Evolutionary conservation across 345 rosid genomes (phyloP).

Genomic region (Syzygium aqueum): DNA sequence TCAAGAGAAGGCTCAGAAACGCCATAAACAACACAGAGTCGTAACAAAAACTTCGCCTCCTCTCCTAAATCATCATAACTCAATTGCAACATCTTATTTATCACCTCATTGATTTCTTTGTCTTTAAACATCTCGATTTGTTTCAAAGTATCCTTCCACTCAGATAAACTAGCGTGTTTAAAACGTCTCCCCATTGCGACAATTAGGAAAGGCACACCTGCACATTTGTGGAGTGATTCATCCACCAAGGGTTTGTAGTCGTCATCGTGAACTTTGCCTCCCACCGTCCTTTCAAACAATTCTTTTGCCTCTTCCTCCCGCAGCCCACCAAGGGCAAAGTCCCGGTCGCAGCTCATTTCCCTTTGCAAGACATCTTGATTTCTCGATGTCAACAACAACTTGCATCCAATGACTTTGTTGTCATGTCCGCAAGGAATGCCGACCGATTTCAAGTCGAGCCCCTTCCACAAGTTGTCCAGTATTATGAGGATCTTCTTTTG

Average conservation of each 20-base stretch:
- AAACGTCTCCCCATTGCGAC: rapidly evolving
- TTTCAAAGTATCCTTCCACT: rapidly evolving
- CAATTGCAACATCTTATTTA: background rate
- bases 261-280: background rate
- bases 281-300: background rate
- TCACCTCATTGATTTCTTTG: rapidly evolving
- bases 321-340: rapidly evolving
- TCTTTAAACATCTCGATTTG: background rate
- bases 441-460: background rate
- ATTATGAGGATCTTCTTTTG: background rate
- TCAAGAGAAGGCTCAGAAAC: background rate
- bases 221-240: background rate
- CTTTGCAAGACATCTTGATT: background rate
- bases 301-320: background rate
- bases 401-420: background rate
- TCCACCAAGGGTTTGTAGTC: background rate
- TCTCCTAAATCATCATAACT: background rate
- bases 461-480: background rate
- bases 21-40: background rate
- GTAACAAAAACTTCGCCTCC: background rate
- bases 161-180: rapidly evolving
- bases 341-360: background rate
- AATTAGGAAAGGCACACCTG: background rate
- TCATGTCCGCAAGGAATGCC: background rate
- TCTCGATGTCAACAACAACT: background rate